Percentiles rank a stretch among this genome's conserved stretches.
Evolutionary conservation across 208 protist species (phyloP).

Genomic region (Tritrichomonas musculus): DNA sequence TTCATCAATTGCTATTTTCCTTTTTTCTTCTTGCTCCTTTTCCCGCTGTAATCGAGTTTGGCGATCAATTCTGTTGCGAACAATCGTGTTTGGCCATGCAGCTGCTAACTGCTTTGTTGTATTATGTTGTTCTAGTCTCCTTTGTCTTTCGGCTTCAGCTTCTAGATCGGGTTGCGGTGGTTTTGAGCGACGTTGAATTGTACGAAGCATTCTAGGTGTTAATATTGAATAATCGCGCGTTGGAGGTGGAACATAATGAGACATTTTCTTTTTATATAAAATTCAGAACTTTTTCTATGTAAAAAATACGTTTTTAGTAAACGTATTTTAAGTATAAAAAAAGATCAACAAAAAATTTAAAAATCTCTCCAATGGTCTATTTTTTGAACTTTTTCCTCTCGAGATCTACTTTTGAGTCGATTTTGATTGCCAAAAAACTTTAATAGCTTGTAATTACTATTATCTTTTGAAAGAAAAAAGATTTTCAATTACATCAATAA

Average conservation of each 20-base stretch:
- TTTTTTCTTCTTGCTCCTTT: neutral
- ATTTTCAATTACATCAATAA: no score
- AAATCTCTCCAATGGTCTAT: no score
- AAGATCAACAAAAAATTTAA: no score
- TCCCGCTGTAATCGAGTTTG: neutral
- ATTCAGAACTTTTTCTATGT: no score
- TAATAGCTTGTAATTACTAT: no score
- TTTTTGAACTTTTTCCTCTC: no score
- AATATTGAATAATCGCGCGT: conserved; percentile 6
- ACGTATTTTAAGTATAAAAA: no score
- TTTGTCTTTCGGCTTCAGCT: neutral
- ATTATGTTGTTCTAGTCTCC: neutral
- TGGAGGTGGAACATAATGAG: neutral
- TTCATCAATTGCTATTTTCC: neutral
- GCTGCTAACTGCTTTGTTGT: neutral
- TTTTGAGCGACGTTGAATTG: neutral
- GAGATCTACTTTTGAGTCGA: no score
- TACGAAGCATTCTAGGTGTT: neutral
- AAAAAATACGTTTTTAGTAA: no score
- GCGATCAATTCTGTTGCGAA: neutral
- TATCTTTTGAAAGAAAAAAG: no score
- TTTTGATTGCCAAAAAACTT: no score
- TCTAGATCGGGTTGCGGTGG: neutral
- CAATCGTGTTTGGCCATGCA: neutral
- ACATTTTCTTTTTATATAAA: no score